Conservation (phyloP, 1,284 basidiomycete genomes). For the Trichosporon asahii region DNA sequence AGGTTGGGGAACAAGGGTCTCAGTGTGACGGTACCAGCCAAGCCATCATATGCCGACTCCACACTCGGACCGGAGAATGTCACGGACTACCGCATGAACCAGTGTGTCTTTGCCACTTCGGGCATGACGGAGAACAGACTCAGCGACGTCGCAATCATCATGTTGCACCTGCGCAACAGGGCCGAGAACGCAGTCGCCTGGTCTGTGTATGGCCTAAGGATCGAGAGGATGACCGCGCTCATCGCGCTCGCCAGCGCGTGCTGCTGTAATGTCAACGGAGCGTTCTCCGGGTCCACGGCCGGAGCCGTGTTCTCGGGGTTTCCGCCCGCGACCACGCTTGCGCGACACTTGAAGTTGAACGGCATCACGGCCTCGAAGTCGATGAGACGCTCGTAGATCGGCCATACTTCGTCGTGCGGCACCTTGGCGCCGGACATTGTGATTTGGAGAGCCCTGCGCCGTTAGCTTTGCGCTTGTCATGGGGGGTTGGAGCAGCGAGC, state of each 20-base stretch:
- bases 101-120: background rate
- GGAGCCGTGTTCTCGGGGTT: conserved; percentile 4
- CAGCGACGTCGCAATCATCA: background rate
- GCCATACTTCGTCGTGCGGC: conserved; percentile 1
- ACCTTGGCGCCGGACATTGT: background rate
- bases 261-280: background rate
- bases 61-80: background rate
- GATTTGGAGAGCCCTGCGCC: background rate
- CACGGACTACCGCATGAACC: conserved; percentile 6
- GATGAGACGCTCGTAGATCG: conserved; percentile 2
- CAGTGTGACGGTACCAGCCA: too few species aligned
- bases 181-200: background rate
- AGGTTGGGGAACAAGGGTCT: background rate
- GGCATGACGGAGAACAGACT: background rate
- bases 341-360: conserved; percentile 4
- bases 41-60: background rate
- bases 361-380: conserved; percentile 6
- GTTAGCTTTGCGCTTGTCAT: background rate
- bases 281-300: background rate
- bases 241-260: background rate
- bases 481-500: too few species aligned
- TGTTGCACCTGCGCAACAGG: conserved; percentile 3
- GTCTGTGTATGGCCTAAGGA: background rate
- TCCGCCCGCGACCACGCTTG: background rate
- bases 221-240: background rate